phyloP scores from a whole-genome alignment of 192 early-diverging fungal genomes.

The Rhizoclosmatium globosum region DNA sequence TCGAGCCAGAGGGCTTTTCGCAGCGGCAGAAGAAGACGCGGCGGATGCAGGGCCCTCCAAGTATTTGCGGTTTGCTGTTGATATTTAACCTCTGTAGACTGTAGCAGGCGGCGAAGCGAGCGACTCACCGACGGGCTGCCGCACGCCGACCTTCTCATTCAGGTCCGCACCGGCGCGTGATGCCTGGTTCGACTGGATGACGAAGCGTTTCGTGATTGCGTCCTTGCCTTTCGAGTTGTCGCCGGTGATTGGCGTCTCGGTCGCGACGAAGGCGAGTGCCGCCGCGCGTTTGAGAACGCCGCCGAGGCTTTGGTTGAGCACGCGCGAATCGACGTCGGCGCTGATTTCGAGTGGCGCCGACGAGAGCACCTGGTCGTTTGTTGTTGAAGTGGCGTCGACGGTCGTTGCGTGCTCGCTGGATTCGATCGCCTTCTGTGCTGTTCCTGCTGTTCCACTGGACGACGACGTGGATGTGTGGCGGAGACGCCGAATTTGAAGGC shows the following conservation, averaged over 20 bases:
- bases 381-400: too few species aligned
- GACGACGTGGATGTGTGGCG: too few species aligned
- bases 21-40: background rate
- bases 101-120: too few species aligned
- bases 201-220: conserved; percentile 22
- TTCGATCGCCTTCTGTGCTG: too few species aligned
- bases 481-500: too few species aligned
- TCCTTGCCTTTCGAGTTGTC: background rate
- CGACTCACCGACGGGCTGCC: background rate
- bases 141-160: background rate
- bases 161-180: background rate
- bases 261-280: conserved; percentile 3
- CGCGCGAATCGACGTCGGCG: conserved; percentile 2
- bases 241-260: background rate
- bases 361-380: too few species aligned
- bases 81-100: too few species aligned
- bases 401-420: too few species aligned
- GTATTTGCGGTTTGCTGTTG: background rate
- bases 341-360: background rate
- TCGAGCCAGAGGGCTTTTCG: conserved; percentile 1
- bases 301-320: background rate
- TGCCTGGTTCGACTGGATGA: background rate
- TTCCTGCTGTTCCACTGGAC: too few species aligned
- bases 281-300: conserved; percentile 10
- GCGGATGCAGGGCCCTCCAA: background rate